Conservation (phyloP, 805 yeast species). For the Candida ficus region DNA sequence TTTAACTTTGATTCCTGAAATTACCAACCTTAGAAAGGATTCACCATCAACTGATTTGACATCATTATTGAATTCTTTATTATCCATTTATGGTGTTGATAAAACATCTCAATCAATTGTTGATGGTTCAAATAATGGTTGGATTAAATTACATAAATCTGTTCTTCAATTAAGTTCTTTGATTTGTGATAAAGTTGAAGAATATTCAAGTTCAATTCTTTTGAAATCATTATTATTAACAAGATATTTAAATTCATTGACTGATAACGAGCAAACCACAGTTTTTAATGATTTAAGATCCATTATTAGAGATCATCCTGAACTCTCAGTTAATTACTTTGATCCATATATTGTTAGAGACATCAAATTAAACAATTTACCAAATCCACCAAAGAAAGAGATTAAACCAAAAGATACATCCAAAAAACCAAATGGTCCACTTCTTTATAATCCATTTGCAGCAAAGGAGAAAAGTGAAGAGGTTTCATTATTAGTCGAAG, state of each 20-base stretch:
- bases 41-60: constrained; percentile 28
- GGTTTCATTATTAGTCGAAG: constrained; percentile 42
- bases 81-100: constrained; percentile 50
- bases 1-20: constrained; percentile 41
- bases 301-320: constrained; percentile 13
- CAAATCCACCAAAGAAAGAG: constrained; percentile 21
- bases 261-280: constrained; percentile 51
- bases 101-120: constrained; percentile 29
- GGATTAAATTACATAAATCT: constrained; percentile 56
- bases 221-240: constrained; percentile 52
- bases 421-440: constrained; percentile 28
- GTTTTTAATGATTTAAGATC: constrained; percentile 31
- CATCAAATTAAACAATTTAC: constrained; percentile 31
- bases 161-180: constrained; percentile 46
- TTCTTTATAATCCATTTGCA: constrained; percentile 55
- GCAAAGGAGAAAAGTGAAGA: constrained; percentile 17
- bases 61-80: constrained; percentile 42
- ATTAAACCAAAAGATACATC: constrained; percentile 1
- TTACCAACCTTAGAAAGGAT: constrained; percentile 11
- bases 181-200: constrained; percentile 48
- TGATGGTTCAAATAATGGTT: constrained; percentile 32
- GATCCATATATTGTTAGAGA: constrained; percentile 63
- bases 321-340: constrained; percentile 49
- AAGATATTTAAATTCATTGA: constrained; percentile 48
- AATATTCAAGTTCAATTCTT: constrained; percentile 37